These are phyloP conservation scores for Lipomyces anomalus DNA, from an alignment of 805 yeast genomes.

Conservation along the genomic window DNA sequence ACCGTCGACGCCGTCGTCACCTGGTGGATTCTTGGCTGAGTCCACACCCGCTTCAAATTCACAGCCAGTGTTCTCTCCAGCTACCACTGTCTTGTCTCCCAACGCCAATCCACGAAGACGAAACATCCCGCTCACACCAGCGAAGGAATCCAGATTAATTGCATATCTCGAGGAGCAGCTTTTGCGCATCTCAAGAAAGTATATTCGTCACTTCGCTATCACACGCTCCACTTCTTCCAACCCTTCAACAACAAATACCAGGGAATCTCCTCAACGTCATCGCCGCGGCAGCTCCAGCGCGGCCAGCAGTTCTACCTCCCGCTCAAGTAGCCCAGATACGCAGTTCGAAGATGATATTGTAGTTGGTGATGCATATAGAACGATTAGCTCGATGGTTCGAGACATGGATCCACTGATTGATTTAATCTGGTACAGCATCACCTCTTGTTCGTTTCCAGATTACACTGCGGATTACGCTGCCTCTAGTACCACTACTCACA, in stretches of 20 bases:
- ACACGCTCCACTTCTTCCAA: slow-evolving; percentile 25
- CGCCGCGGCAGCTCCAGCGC: slow-evolving; percentile 3
- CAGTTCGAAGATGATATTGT: no score
- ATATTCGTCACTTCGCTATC: slow-evolving; percentile 37
- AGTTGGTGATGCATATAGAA: slow-evolving; percentile 19
- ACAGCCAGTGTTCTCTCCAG: no score
- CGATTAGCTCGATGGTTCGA: slow-evolving; percentile 35
- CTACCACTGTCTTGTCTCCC: not conserved
- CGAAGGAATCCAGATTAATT: slow-evolving; percentile 49
- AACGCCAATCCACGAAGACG: not conserved
- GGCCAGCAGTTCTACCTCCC: slow-evolving; percentile 3
- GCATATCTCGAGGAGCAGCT: slow-evolving; percentile 51
- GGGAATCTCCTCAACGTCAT: no score
- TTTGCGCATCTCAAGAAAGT: slow-evolving; percentile 50
- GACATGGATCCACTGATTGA: slow-evolving; percentile 48
- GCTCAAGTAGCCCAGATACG: no score
- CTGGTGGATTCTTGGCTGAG: not conserved
- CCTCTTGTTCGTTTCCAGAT: not conserved
- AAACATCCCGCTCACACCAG: not conserved
- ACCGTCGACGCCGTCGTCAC: not conserved
- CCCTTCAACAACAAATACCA: slow-evolving; percentile 1
- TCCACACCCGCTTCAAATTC: not conserved
- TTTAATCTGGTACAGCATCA: slow-evolving; percentile 59
- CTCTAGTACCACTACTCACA: slow-evolving; percentile 18
- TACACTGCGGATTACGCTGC: not conserved